phyloP scores from a whole-genome alignment of 2,329 filamentous ascomycete genomes.

The Ophiostoma ips region DNA sequence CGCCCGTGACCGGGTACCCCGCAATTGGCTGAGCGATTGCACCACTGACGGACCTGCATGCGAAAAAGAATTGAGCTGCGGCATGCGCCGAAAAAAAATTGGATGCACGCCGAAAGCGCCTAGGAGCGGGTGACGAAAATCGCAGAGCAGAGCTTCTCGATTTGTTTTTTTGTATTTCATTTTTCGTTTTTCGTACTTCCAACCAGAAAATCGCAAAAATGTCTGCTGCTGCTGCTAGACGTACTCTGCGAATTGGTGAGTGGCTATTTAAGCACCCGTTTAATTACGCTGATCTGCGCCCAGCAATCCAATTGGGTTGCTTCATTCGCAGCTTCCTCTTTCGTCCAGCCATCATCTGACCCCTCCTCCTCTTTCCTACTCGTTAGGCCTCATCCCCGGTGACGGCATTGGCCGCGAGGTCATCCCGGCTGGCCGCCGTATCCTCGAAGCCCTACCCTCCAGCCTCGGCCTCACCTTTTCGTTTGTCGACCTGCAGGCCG shows the following conservation, averaged over 20 bases:
- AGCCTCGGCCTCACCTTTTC: slow-evolving; percentile 87
- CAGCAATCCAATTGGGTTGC: not conserved
- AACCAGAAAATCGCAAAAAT: slow-evolving; percentile 29
- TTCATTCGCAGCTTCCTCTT: not conserved
- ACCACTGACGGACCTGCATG: not conserved
- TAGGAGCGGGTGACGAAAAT: slow-evolving; percentile 1
- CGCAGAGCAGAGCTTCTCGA: not conserved
- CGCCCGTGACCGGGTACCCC: slow-evolving; percentile 7
- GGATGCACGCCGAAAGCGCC: slow-evolving; percentile 4
- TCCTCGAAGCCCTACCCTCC: slow-evolving; percentile 85
- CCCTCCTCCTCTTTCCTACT: not conserved
- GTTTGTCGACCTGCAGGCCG: slow-evolving; percentile 85
- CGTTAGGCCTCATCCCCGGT: slow-evolving; percentile 86
- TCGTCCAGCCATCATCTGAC: not conserved
- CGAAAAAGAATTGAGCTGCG: not conserved
- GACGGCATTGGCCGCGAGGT: slow-evolving; percentile 98
- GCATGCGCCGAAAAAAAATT: slow-evolving; percentile 2
- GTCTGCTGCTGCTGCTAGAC: slow-evolving; percentile 45
- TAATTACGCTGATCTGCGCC: not conserved
- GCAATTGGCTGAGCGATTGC: slow-evolving; percentile 8
- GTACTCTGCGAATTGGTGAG: slow-evolving; percentile 52
- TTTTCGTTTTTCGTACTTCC: not conserved
- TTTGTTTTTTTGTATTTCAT: not conserved
- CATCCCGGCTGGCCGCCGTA: slow-evolving; percentile 80
- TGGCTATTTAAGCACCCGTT: too few relatives aligned